A percentile compares a stretch with the other conserved stretches of the same genome.
phyloP scores from a whole-genome alignment of 148 eudicot genomes.

The Diospyros lotus region DNA sequence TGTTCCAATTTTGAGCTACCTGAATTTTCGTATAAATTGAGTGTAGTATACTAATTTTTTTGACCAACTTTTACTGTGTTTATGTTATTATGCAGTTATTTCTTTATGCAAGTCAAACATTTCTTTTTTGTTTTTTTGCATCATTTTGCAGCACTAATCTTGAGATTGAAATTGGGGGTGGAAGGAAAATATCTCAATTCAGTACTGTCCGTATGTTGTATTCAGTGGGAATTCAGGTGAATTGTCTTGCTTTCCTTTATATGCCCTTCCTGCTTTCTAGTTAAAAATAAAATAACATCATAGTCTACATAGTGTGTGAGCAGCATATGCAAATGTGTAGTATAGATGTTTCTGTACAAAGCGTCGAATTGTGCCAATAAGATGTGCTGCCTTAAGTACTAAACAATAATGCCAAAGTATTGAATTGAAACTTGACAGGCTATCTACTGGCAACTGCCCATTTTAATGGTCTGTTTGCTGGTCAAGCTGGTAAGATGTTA shows the following conservation, averaged over 20 bases:
- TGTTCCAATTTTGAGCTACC: background rate
- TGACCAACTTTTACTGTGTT: background rate
- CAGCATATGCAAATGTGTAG: background rate
- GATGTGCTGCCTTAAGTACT: background rate
- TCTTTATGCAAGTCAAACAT: background rate
- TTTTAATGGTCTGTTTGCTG: no score
- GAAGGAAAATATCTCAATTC: slow-evolving; percentile 81
- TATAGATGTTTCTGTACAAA: background rate
- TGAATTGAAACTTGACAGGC: no score
- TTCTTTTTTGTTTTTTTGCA: slow-evolving; percentile 17
- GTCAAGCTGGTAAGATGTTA: no score
- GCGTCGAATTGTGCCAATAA: background rate
- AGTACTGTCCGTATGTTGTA: slow-evolving; percentile 84
- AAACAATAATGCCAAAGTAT: no score
- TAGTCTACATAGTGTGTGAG: background rate
- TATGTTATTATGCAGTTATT: background rate
- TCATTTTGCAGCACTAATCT: slow-evolving; percentile 52
- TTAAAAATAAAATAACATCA: background rate
- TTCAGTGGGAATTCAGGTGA: slow-evolving; percentile 87
- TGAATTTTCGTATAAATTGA: background rate
- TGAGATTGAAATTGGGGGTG: slow-evolving; percentile 94
- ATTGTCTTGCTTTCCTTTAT: slow-evolving; percentile 4
- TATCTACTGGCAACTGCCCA: no score
- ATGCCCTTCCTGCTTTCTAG: background rate
- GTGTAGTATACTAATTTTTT: background rate